phyloP scores from a whole-genome alignment of 768 basidiomycete species.

The Tricholoma bakamatsutake region DNA sequence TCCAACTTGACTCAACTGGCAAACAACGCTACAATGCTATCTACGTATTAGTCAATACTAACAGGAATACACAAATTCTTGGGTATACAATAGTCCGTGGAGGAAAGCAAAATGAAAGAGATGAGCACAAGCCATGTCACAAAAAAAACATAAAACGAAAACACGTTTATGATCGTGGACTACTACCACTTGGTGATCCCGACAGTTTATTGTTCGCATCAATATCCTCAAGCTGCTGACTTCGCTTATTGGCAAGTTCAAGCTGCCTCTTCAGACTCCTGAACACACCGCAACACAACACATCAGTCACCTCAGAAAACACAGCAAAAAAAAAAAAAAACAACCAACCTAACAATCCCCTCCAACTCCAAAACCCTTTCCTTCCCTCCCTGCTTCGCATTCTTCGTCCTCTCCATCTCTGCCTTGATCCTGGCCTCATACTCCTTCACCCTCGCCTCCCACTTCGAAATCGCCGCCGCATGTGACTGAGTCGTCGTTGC shows the following conservation, averaged over 20 bases:
- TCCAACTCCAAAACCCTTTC: slow-evolving; percentile 75
- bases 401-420: slow-evolving; percentile 88
- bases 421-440: slow-evolving; percentile 77
- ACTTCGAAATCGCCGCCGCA: slow-evolving; percentile 71
- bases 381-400: slow-evolving; percentile 91
- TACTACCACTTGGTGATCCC: not conserved
- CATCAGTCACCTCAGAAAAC: slow-evolving; percentile 3
- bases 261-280: slow-evolving; percentile 76
- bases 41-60: too few relatives aligned
- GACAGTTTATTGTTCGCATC: slow-evolving; percentile 32
- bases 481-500: slow-evolving; percentile 69
- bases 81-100: too few relatives aligned
- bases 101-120: too few relatives aligned
- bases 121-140: not conserved
- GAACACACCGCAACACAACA: slow-evolving; percentile 2
- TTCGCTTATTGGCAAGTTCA: slow-evolving; percentile 75
- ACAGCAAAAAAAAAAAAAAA: not conserved
- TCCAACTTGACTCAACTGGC: too few relatives aligned
- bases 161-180: not conserved
- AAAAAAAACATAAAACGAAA: not conserved
- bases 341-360: slow-evolving; percentile 57
- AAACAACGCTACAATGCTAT: too few relatives aligned
- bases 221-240: slow-evolving; percentile 50
- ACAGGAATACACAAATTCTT: too few relatives aligned
- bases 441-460: slow-evolving; percentile 94